Percentiles rank a stretch among this genome's conserved stretches.
Evolutionary conservation across 2,329 filamentous ascomycete genomes (phyloP).

Genomic region (Cercospora zeina): DNA sequence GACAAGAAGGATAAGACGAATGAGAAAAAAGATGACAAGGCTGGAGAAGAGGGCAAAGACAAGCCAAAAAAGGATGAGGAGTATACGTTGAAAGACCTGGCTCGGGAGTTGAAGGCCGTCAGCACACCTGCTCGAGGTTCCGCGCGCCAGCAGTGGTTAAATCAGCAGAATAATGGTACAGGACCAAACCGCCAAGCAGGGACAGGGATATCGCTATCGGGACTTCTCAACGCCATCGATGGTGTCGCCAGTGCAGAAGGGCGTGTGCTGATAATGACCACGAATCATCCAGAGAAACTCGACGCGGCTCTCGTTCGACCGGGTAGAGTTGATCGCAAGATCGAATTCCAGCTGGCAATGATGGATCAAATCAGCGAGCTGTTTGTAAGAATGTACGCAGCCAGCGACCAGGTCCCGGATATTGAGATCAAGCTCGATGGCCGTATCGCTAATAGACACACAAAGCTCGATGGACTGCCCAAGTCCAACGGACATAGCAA

Average conservation of each 20-base stretch:
- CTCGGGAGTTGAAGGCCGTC: slow-evolving; percentile 33
- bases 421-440: slow-evolving; percentile 18
- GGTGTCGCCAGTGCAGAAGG: slow-evolving; percentile 78
- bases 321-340: slow-evolving; percentile 68
- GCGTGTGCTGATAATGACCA: slow-evolving; percentile 78
- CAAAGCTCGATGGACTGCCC: slow-evolving; percentile 17
- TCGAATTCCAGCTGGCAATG: slow-evolving; percentile 57
- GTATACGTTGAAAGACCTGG: slow-evolving; percentile 37
- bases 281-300: slow-evolving; percentile 71
- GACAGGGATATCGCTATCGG: slow-evolving; percentile 73
- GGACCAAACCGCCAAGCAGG: slow-evolving; percentile 28
- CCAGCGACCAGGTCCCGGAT: slow-evolving; percentile 29
- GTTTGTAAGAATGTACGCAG: slow-evolving; percentile 45
- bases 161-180: slow-evolving; percentile 6
- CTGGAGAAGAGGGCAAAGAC: slow-evolving; percentile 17
- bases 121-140: slow-evolving; percentile 16
- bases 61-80: slow-evolving; percentile 33
- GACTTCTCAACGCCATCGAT: slow-evolving; percentile 80
- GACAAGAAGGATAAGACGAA: slow-evolving; percentile 25
- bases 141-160: slow-evolving; percentile 7
- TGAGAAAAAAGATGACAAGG: slow-evolving; percentile 17
- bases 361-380: slow-evolving; percentile 46
- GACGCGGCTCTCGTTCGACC: slow-evolving; percentile 68
- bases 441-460: not conserved
- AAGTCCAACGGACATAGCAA: slow-evolving; percentile 20